Evolutionary conservation across 2,329 filamentous ascomycete genomes (phyloP).

Genomic region (Alternaria panax): DNA sequence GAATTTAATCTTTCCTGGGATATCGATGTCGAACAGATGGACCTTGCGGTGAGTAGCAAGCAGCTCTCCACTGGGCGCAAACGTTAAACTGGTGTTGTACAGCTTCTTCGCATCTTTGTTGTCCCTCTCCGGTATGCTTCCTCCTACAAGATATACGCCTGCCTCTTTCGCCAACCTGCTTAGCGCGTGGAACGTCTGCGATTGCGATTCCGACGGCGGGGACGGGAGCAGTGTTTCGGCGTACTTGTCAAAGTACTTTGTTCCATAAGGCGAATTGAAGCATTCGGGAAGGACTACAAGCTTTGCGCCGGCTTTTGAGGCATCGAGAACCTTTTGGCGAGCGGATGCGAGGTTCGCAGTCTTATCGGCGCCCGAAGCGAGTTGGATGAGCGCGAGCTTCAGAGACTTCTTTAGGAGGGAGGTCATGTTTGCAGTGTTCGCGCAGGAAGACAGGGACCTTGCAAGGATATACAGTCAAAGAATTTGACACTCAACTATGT

Average conservation of each 20-base stretch:
- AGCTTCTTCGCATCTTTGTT: conserved; percentile 65
- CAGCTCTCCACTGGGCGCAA: conserved; percentile 77
- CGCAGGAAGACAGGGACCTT: not conserved
- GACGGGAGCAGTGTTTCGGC: conserved; percentile 86
- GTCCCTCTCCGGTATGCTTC: conserved; percentile 87
- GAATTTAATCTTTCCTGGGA: conserved; percentile 93
- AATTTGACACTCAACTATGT: not conserved
- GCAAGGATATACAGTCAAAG: not conserved
- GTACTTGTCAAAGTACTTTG: conserved; percentile 87
- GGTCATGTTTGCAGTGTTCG: conserved; percentile 25
- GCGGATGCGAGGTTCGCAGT: conserved; percentile 81
- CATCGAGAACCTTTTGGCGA: conserved; percentile 81
- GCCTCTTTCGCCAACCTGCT: conserved; percentile 80
- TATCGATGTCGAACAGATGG: conserved; percentile 97
- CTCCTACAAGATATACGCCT: conserved; percentile 82
- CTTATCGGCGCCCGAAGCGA: conserved; percentile 71
- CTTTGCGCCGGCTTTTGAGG: conserved; percentile 75
- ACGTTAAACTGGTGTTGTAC: conserved; percentile 91
- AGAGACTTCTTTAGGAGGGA: conserved; percentile 48
- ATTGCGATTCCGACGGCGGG: conserved; percentile 72
- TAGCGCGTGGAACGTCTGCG: conserved; percentile 86
- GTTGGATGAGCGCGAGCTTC: conserved; percentile 59
- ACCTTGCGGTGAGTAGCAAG: conserved; percentile 92
- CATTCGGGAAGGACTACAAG: conserved; percentile 95
- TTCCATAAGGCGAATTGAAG: conserved; percentile 98